A percentile compares a stretch with the other conserved stretches of the same genome.
phyloP scores from a whole-genome alignment of 73 alveolate species.

The Paramecium biaurelia region DNA sequence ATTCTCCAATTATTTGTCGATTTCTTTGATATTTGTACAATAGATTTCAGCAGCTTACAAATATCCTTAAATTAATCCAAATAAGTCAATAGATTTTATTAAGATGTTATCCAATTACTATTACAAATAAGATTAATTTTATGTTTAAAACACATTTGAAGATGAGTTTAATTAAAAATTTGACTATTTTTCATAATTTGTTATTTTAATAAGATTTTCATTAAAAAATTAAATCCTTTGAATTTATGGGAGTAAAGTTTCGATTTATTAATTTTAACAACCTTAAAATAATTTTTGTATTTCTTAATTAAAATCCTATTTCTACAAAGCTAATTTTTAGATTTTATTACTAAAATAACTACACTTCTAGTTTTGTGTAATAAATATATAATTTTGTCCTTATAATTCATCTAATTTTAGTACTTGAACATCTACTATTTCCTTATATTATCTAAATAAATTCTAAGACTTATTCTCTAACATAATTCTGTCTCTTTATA shows the following conservation, averaged over 20 bases:
- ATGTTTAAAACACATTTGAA: background rate
- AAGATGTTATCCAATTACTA: background rate
- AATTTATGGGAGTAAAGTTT: background rate
- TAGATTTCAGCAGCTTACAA: background rate
- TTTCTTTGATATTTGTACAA: background rate
- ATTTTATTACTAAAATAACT: background rate
- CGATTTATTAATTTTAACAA: background rate
- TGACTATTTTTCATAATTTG: background rate
- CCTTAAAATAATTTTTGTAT: background rate
- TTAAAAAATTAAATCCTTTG: background rate
- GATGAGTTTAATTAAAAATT: background rate
- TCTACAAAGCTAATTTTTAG: background rate
- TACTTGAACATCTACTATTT: background rate
- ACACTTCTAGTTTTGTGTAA: background rate
- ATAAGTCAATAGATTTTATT: background rate
- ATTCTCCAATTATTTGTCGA: background rate
- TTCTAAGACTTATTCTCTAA: background rate
- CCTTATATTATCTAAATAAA: background rate
- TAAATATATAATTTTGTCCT: background rate
- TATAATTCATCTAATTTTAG: background rate
- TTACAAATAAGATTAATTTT: background rate
- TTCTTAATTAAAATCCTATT: background rate
- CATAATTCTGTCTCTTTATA: background rate
- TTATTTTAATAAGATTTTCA: background rate
- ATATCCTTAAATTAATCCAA: background rate